Evolutionary conservation across 208 protist genomes (phyloP).

Genomic region (Trypanosoma theileri): DNA sequence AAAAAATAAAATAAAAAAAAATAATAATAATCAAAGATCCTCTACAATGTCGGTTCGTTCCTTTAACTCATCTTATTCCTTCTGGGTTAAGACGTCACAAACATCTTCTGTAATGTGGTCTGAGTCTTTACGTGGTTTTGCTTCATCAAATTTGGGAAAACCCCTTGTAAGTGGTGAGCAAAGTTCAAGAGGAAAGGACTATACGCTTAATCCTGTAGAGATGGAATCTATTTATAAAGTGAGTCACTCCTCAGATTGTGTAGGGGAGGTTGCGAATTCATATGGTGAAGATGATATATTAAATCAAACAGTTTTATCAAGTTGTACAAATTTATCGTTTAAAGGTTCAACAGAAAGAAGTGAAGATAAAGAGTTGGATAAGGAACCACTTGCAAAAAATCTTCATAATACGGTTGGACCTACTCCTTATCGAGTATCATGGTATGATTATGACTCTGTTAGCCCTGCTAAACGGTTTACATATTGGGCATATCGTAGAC

Average conservation of each 20-base stretch:
- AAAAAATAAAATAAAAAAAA: background rate
- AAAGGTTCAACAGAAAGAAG: background rate
- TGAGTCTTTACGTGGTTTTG: slow-evolving; percentile 1
- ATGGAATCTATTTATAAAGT: slow-evolving; percentile 27
- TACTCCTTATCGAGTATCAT: slow-evolving; percentile 76
- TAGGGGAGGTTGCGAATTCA: background rate
- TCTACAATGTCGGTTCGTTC: background rate
- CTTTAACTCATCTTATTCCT: background rate
- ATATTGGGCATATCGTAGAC: slow-evolving; percentile 79
- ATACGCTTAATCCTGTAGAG: slow-evolving; percentile 30
- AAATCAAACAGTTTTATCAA: slow-evolving; percentile 5
- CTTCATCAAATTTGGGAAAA: slow-evolving; percentile 11
- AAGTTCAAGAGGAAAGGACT: slow-evolving; percentile 17
- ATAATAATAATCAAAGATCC: background rate
- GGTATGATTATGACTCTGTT: slow-evolving; percentile 69
- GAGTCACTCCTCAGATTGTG: background rate
- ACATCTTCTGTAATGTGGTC: background rate
- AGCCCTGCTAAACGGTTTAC: slow-evolving; percentile 78
- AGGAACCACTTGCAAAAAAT: slow-evolving; percentile 58
- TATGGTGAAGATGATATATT: background rate
- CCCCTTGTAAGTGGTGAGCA: background rate
- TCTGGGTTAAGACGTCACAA: background rate
- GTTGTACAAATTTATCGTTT: background rate
- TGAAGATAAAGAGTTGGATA: background rate
- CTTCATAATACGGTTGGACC: slow-evolving; percentile 52